Evolutionary conservation across 2,329 filamentous ascomycete genomes (phyloP), one percentile per base, ranked within the genome.

Genomic region (Acephala macrosclerotiorum): DNA sequence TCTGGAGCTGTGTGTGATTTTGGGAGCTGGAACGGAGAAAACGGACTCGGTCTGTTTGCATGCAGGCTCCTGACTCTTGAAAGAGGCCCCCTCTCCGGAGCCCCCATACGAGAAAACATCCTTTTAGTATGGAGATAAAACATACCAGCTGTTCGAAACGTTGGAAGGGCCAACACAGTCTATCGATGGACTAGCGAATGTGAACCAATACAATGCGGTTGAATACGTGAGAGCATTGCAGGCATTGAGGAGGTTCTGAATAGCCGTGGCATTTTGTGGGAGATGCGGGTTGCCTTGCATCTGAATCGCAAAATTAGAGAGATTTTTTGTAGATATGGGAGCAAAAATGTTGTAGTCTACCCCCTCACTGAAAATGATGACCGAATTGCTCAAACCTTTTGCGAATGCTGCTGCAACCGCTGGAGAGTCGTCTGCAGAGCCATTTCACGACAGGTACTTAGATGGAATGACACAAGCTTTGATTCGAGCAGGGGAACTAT

Each of bases 221-320:
- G 68, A 70, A 22, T 75, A 78, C 12, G 75, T 73, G 8, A 70
- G 64, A 2, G 74, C 71, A 40, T 73, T 74, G 33, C 74, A 77
- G 2, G 70, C 71, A 29, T 75, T 75, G 40, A 80, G 78, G 7
- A 79, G 73, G 11, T 70, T 62, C 64, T 81, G 78, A 2, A 81
- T 67, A 7, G 75, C 72, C 12, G 75, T 73, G 42, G 82, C 77
- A 66, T 80, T 77, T 63, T 78, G 75, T 3, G 80, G 77, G 2
- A 83, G 74, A 65, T 81, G 79, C 16, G 82, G 73, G 64, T 81
- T 82, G n/a, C 80, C 81, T 38, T 77, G 70, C 68, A 82, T 75
- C 3, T 72, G 75, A 47, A 82, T 81, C 49, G 76, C 75, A 16
- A 82, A 80, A 66, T 82, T 80, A 58, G 74, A 77, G 26, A 82